Base-by-base conservation (phyloP, 2,329 filamentous ascomycete species). In the Fusarium oligoseptatum region DNA sequence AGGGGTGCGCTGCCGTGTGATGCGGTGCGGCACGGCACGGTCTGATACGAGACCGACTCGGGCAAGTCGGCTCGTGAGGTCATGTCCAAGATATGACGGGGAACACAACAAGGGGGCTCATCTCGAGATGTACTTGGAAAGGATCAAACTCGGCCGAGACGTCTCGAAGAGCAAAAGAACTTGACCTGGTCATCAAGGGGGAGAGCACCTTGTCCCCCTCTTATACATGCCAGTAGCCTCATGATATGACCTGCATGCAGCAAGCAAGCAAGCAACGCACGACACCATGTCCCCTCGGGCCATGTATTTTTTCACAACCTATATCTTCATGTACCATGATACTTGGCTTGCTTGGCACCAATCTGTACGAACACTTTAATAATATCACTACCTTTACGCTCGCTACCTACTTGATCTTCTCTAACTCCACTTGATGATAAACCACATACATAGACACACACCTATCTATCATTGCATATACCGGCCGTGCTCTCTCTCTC, bases 241-340 rank as follows among this genome's bases (percentile, higher is more conserved):
- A 50, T 43, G 27, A 39, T 29, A 61, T 43, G 27, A 39, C 36
- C 48, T 45, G 50, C 61, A 72, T 69, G 22, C 58, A 55, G 39
- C 55, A 56, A 34, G 50, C 27, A 55, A 29, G 48, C 50, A 55
- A 14, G 50, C 50, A 55, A 60, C 34, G 48, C 70, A 71, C 32
- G 41, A 70, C 72, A 73, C 66, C 63, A 70, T 64, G 55, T 72
- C 45, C 65, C 63, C 41, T 60, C 66, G 62, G 69, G 60, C 69
- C 72, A 74, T 75, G 72, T 74, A 70, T 75, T 70, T 72, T 41
- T 56, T 69, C 69, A 64, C 56, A 48, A 48, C 57, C 32, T 69
- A 68, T 62, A 73, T 75, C 64, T 74, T 75, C 55, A 67, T 75
- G 72, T 75, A 75, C 63, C 60, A 70, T 63, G 50, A 69, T 37